Evolutionary conservation across 2,329 filamentous ascomycete genomes (phyloP), one percentile per base, ranked within the genome.

Genomic region (Raffaelea deltoideospora): DNA sequence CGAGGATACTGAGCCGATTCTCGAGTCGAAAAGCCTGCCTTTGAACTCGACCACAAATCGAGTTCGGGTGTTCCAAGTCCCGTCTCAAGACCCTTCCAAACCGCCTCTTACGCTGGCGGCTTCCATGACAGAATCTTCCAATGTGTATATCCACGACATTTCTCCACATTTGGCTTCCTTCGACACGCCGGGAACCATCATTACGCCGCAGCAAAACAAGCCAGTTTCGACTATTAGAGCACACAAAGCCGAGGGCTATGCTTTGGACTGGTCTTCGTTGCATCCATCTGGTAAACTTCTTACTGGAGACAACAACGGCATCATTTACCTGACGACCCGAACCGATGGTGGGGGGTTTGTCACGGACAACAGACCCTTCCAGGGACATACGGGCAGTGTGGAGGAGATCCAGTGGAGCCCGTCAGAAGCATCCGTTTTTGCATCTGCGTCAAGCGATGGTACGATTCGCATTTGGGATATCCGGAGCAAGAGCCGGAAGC

Each of bases 341-440:
- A 87, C 79, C 35, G 83, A 90, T 52, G 85, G 83, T 41, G 90
- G 87, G 36, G 81, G 82, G 43, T 96, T 86, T 69, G 79, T 83
- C 15, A 93, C 86, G 5, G 87, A 95, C 55, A 82, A 72, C 11
- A 72, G 81, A 31, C 67, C 88, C 1, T 93, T 92, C 60, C 73
- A 73, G 18, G 88, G 87, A 35, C 90, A 98, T 63, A 71, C 69
- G 9, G 74, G 77, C 52, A 88, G 82, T 35, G 76, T 98, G 14
- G 90, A 98, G 63, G 90, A 98, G 54, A 65, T 98, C 20, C 88
- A 96, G 58, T 98, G 90, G 90, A 93, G 84, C 35, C 90, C 90
- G 0, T 83, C 78, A 15, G 90, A 98, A 61, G 76, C 76, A 44
- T 87, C 86, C 42, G 90, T 96, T 21, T 98, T 98, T 52, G 82